Evolutionary conservation across 1,139 yeast genomes (phyloP).

Genomic region (Kodamaea anthophila): DNA sequence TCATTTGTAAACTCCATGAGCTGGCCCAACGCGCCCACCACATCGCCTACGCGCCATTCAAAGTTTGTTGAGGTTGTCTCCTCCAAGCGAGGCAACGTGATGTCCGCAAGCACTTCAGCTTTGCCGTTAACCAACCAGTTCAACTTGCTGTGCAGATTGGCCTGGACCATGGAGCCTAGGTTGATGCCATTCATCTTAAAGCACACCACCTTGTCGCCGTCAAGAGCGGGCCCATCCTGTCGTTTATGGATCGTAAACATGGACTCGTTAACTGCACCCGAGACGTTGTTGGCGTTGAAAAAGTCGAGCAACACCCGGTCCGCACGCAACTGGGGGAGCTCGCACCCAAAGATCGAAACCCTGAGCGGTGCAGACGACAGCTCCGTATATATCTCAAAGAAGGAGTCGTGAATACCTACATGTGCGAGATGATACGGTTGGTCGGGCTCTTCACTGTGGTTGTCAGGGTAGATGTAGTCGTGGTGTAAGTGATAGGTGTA

Average conservation of each 20-base stretch:
- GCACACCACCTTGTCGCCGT: conserved; percentile 42
- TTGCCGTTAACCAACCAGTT: conserved; percentile 70
- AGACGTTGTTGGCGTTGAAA: conserved; percentile 61
- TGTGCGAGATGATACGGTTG: conserved; percentile 42
- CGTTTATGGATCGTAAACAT: conserved; percentile 67
- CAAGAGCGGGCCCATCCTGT: conserved; percentile 25
- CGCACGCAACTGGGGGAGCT: conserved; percentile 53
- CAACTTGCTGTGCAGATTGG: conserved; percentile 40
- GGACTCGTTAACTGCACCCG: conserved; percentile 69
- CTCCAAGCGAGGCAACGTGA: conserved; percentile 50
- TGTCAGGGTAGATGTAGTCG: conserved; percentile 17
- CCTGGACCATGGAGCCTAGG: conserved; percentile 36
- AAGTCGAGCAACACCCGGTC: conserved; percentile 57
- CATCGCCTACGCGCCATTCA: conserved; percentile 17
- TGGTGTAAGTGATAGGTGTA: conserved; percentile 23
- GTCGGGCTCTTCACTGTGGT: conserved; percentile 6
- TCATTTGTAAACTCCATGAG: no score
- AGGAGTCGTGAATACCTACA: conserved; percentile 52
- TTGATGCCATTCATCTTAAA: conserved; percentile 62
- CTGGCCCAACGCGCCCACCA: conserved; percentile 24
- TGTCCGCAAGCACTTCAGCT: conserved; percentile 64
- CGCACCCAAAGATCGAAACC: conserved; percentile 58
- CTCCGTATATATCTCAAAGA: conserved; percentile 39
- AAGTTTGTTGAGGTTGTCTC: conserved; percentile 16
- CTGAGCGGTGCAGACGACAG: conserved; percentile 34